phyloP scores from a whole-genome alignment of 2,329 filamentous ascomycete species.

The Colletotrichum noveboracense region DNA sequence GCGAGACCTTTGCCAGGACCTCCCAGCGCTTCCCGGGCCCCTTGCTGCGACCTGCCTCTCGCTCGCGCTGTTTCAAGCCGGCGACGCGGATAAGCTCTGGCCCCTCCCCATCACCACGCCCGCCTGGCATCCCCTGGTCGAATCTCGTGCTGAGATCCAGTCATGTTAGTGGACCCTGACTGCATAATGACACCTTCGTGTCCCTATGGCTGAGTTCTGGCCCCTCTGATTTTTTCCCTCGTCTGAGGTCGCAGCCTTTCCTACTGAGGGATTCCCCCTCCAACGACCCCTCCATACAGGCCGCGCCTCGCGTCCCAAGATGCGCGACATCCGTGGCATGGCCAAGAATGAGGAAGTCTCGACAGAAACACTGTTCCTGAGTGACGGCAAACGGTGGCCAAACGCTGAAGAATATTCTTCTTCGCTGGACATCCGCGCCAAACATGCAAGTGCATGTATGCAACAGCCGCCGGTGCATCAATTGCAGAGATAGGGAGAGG shows the following conservation, averaged over 20 bases:
- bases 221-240: background rate
- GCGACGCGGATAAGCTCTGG: conserved; percentile 20
- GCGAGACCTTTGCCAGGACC: background rate
- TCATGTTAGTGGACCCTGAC: conserved; percentile 19
- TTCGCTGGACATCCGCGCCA: background rate
- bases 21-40: background rate
- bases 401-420: background rate
- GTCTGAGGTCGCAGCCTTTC: conserved; percentile 6
- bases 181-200: conserved; percentile 15
- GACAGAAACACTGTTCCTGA: background rate
- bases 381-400: background rate
- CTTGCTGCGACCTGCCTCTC: background rate
- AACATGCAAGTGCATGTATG: background rate
- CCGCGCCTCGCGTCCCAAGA: background rate
- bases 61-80: conserved; percentile 21
- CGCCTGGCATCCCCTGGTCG: conserved; percentile 9
- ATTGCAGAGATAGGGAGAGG: background rate
- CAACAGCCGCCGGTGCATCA: background rate
- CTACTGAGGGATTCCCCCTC: conserved; percentile 12
- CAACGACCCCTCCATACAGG: conserved; percentile 2
- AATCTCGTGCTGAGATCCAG: conserved; percentile 6
- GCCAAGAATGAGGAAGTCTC: background rate
- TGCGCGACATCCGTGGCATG: conserved; percentile 5
- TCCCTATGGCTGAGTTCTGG: background rate
- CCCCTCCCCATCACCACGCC: background rate